phyloP scores from a whole-genome alignment of 441 rosid species.

The Croton laevigatus region DNA sequence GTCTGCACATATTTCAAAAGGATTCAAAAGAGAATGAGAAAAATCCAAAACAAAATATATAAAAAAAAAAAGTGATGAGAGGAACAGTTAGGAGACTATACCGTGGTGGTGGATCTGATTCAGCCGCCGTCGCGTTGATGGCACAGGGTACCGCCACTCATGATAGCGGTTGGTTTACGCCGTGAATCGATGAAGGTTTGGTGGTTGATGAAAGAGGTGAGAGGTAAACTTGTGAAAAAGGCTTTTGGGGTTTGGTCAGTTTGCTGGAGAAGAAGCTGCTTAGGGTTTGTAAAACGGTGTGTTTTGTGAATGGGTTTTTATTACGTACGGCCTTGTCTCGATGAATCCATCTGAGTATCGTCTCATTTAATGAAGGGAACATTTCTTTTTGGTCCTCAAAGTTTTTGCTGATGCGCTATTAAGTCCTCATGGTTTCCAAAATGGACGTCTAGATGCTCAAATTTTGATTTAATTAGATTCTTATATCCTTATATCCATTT shows the following conservation, averaged over 20 bases:
- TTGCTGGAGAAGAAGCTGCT: neutral
- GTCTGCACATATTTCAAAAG: neutral
- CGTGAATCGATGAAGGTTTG: neutral
- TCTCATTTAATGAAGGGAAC: too few relatives aligned
- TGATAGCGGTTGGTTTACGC: neutral
- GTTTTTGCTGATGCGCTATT: too few relatives aligned
- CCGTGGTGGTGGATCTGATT: slow-evolving; percentile 9
- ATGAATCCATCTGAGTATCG: too few relatives aligned
- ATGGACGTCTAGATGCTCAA: too few relatives aligned
- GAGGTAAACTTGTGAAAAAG: neutral
- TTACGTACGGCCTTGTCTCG: neutral
- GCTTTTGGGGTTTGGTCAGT: neutral
- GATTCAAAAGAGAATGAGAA: neutral
- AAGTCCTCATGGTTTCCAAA: too few relatives aligned
- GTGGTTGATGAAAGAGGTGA: slow-evolving; percentile 1
- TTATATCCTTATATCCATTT: too few relatives aligned
- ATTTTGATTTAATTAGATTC: too few relatives aligned
- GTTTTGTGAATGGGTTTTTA: neutral
- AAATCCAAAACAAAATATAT: too few relatives aligned
- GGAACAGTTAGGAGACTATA: neutral
- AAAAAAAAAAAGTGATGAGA: neutral
- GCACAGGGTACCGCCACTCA: slow-evolving; percentile 5
- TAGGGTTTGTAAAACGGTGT: slow-evolving; percentile 23
- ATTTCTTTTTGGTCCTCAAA: too few relatives aligned
- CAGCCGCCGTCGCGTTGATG: neutral